These are phyloP conservation scores for Podospora pseudocomata DNA, from an alignment of 495 filamentous ascomycete genomes.

Conservation along the genomic window DNA sequence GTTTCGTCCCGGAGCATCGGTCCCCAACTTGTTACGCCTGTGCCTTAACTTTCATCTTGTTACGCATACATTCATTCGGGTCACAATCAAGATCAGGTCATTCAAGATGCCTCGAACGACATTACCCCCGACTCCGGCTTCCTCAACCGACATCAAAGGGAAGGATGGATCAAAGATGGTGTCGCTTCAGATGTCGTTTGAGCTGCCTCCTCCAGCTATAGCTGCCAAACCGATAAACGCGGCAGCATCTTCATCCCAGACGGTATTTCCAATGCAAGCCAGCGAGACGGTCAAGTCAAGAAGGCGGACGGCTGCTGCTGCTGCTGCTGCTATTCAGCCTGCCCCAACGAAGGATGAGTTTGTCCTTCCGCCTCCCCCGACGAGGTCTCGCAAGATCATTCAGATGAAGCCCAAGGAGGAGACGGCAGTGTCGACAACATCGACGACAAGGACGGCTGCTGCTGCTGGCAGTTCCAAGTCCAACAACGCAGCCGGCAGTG, in stretches of 20 bases:
- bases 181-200: conserved; percentile 55
- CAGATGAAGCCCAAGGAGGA: conserved; percentile 81
- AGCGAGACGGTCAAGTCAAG: conserved; percentile 56
- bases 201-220: conserved; percentile 80
- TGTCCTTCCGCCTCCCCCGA: conserved; percentile 85
- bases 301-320: conserved; percentile 50
- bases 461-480: background rate
- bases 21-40: background rate
- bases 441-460: conserved; percentile 16
- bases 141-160: conserved; percentile 76
- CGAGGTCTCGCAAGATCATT: conserved; percentile 90
- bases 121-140: conserved; percentile 77
- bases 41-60: background rate
- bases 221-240: conserved; percentile 50
- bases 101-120: conserved; percentile 63
- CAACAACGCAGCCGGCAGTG: background rate
- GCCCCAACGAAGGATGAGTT: conserved; percentile 58
- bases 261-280: conserved; percentile 45
- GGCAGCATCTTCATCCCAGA: conserved; percentile 24
- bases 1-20: too few species aligned
- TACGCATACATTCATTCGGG: background rate
- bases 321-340: conserved; percentile 27
- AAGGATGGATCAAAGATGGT: conserved; percentile 65
- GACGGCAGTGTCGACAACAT: conserved; percentile 24
- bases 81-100: background rate